A percentile compares a stretch with the other conserved stretches of the same genome.
These are phyloP conservation scores for Escallonia rubra DNA, from an alignment of 129 eudicot genomes.

Conservation along the genomic window DNA sequence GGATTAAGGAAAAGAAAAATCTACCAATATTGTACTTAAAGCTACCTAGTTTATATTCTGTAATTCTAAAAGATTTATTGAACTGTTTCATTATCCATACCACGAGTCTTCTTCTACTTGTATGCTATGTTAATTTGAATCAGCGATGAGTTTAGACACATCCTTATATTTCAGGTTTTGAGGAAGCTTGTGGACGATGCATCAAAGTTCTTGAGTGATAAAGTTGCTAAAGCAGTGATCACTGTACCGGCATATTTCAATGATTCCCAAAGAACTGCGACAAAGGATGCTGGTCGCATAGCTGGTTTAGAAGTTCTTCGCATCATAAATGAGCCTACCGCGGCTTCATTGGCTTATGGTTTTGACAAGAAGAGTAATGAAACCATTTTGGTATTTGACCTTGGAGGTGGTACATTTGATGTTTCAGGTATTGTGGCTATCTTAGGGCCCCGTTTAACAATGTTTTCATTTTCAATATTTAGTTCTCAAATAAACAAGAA, in stretches of 20 bases:
- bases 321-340: slow-evolving; percentile 90
- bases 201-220: slow-evolving; percentile 75
- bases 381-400: slow-evolving; percentile 80
- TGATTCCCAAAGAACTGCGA: slow-evolving; percentile 89
- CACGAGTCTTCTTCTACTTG: too few relatives aligned
- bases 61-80: too few relatives aligned
- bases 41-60: too few relatives aligned
- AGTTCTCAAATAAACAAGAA: too few relatives aligned
- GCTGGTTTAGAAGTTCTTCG: slow-evolving; percentile 87
- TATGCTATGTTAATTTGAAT: too few relatives aligned
- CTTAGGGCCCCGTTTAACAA: background rate
- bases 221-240: slow-evolving; percentile 76
- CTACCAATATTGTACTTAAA: too few relatives aligned
- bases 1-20: too few relatives aligned
- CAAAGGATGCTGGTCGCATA: slow-evolving; percentile 87
- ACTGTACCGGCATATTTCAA: slow-evolving; percentile 92
- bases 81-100: too few relatives aligned
- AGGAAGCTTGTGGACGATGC: slow-evolving; percentile 91
- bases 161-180: slow-evolving; percentile 38
- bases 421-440: slow-evolving; percentile 58
- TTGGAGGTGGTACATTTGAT: slow-evolving; percentile 96
- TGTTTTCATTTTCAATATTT: too few relatives aligned
- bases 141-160: too few relatives aligned
- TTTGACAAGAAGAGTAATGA: slow-evolving; percentile 81
- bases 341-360: slow-evolving; percentile 93